Percentiles rank a stretch among this genome's conserved stretches.
Evolutionary conservation across 2,329 filamentous ascomycete genomes (phyloP).

Genomic region (Leptographium procerum): DNA sequence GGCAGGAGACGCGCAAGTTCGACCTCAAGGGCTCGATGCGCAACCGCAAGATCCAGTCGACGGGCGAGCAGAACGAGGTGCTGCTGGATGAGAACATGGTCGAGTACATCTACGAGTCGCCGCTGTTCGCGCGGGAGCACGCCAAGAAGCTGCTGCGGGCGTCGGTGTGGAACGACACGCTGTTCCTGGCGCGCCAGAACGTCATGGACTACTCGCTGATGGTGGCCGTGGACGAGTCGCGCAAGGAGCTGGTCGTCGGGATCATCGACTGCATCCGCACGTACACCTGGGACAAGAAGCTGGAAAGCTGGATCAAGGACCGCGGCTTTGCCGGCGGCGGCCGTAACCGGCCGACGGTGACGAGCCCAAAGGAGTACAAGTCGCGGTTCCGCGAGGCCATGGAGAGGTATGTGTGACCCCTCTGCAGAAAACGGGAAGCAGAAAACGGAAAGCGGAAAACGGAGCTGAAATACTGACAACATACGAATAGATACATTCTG

Average conservation of each 20-base stretch:
- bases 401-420: conserved; percentile 27
- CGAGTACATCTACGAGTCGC: conserved; percentile 96
- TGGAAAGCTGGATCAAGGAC: conserved; percentile 99
- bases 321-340: conserved; percentile 69
- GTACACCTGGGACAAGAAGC: conserved; percentile 98
- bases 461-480: not conserved
- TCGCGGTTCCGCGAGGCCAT: conserved; percentile 92
- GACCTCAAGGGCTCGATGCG: conserved; percentile 98
- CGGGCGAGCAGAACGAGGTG: conserved; percentile 91
- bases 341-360: conserved; percentile 83
- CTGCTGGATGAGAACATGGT: conserved; percentile 97
- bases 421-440: no score
- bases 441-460: no score
- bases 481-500: conserved; percentile 48
- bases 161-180: conserved; percentile 93
- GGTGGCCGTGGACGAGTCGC: conserved; percentile 88
- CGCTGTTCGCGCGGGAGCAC: conserved; percentile 88
- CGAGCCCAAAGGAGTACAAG: conserved; percentile 95
- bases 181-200: conserved; percentile 88
- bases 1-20: conserved; percentile 78
- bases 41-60: conserved; percentile 93
- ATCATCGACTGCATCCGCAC: conserved; percentile 98
- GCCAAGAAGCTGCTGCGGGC: conserved; percentile 86
- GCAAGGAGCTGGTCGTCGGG: conserved; percentile 86
- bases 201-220: conserved; percentile 99